Conservation (phyloP, 805 yeast genomes). For the Metschnikowia vanudenii region DNA sequence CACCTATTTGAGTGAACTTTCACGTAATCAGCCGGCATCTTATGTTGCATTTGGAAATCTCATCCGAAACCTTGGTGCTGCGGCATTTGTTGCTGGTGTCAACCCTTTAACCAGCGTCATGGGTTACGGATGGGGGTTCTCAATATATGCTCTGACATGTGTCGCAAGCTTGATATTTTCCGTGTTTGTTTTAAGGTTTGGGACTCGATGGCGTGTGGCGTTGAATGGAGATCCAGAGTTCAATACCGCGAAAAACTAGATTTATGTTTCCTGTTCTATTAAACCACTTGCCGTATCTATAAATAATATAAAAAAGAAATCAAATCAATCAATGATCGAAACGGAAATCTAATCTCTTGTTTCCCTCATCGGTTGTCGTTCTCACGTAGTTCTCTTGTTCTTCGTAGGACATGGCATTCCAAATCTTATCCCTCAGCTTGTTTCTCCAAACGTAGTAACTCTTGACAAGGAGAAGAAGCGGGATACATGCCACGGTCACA, state of each 20-base stretch:
- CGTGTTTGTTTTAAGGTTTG: slow-evolving; percentile 9
- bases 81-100: slow-evolving; percentile 48
- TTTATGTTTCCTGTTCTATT: too few species aligned
- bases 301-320: not conserved
- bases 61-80: slow-evolving; percentile 54
- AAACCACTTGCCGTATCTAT: not conserved
- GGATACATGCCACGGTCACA: slow-evolving; percentile 29
- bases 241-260: too few species aligned
- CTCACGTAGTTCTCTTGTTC: slow-evolving; percentile 49
- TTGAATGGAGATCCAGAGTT: slow-evolving; percentile 1
- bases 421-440: slow-evolving; percentile 41
- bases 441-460: slow-evolving; percentile 44
- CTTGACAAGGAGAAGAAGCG: slow-evolving; percentile 27
- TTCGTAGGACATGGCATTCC: slow-evolving; percentile 51
- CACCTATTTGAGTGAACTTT: slow-evolving; percentile 52
- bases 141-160: slow-evolving; percentile 12
- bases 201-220: slow-evolving; percentile 11
- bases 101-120: slow-evolving; percentile 29
- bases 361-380: slow-evolving; percentile 52
- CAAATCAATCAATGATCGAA: slow-evolving; percentile 25
- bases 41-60: slow-evolving; percentile 54
- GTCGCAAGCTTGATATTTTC: slow-evolving; percentile 12
- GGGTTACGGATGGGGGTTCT: slow-evolving; percentile 32
- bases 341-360: slow-evolving; percentile 52
- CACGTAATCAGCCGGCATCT: slow-evolving; percentile 50